Evolutionary conservation across 371 early-diverging fungal genomes (phyloP), one percentile per base, ranked within the genome.

Genomic region (Apophysomyces ossiformis): DNA sequence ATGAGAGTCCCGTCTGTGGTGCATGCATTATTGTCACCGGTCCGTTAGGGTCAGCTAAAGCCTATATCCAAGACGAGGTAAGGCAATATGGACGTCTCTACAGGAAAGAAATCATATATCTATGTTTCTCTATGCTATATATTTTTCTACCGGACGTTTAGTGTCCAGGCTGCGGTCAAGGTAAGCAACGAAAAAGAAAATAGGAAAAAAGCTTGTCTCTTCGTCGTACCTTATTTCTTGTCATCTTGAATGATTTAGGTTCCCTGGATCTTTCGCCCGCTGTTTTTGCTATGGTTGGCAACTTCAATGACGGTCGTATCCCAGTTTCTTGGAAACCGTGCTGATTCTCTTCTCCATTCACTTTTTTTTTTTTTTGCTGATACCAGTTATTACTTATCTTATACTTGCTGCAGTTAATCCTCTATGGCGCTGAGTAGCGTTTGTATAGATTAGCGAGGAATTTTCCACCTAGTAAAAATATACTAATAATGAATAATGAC

Each of bases 231-330:
- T 26, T 26, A 26, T 41, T 41, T 41, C 4, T 41, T 13, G 13
- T 41, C 15, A 11, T 7, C 35, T 41, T 36, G 37, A 8, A n/a
- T 32, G 11, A 47, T 57, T 7, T 39, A 66, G 73, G 82, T 6
- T 82, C 82, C 15, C 56, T 82, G 8, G 82, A 82, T 72, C 60
- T 82, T 39, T 74, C 82, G 43, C 82, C 82, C 7, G 77, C 77
- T 16, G 82, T 75, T 8, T 82, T 75, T 64, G 64, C 46, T 21
- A 45, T 72, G 66, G 66, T 82, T 1, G 82, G 77, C 1, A 67
- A 79, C 46, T 58, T 75, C 16, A 38, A 36, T 8, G 71, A 71
- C 4, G 82, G 82, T 8, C 63, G 82, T 45, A 79, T 82, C 32
- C 72, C 76, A 11, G 71, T 82, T 3, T 72, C 69, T 18, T 82